Percentiles rank a stretch among this genome's conserved stretches.
These are phyloP conservation scores for Phytophthora boehmeriae DNA, from an alignment of 352 stramenopile genomes.

Conservation along the genomic window DNA sequence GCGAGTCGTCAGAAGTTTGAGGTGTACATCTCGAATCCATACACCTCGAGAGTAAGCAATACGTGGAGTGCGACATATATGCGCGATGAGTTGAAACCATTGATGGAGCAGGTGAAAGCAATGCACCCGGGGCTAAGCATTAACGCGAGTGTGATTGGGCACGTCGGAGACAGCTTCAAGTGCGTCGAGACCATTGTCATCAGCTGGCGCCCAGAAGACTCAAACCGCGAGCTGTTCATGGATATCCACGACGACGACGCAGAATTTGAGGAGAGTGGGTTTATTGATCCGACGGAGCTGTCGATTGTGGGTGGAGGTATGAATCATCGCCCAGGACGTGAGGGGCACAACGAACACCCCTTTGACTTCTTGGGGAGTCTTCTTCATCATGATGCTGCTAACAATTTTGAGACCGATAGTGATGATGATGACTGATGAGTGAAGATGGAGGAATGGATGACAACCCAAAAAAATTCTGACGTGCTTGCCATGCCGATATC, in stretches of 20 bases:
- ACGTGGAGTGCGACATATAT: conserved; percentile 16
- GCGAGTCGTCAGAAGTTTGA: conserved; percentile 3
- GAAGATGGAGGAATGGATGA: no score
- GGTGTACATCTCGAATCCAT: conserved; percentile 19
- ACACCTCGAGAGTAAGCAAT: conserved; percentile 7
- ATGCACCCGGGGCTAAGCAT: conserved; percentile 9
- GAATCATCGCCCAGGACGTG: no score
- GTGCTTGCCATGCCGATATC: no score
- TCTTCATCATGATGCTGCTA: no score
- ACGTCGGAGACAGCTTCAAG: conserved; percentile 12
- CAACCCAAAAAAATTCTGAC: no score
- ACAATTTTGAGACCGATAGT: no score
- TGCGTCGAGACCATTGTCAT: conserved; percentile 16
- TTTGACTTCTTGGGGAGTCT: no score
- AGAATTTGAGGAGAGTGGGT: no score
- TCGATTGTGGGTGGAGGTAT: no score
- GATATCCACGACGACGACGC: conserved; percentile 5
- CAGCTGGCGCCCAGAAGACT: conserved; percentile 14
- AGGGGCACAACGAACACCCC: no score
- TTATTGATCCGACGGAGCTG: no score
- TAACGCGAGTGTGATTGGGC: conserved; percentile 8
- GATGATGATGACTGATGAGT: no score
- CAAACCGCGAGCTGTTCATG: conserved; percentile 12
- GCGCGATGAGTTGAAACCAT: conserved; percentile 6
- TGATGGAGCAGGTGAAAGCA: conserved; percentile 14